A percentile compares a stretch with the other conserved stretches of the same genome.
Conservation (phyloP, 139 green algal genomes). For the Picochlorum sp. region DNA sequence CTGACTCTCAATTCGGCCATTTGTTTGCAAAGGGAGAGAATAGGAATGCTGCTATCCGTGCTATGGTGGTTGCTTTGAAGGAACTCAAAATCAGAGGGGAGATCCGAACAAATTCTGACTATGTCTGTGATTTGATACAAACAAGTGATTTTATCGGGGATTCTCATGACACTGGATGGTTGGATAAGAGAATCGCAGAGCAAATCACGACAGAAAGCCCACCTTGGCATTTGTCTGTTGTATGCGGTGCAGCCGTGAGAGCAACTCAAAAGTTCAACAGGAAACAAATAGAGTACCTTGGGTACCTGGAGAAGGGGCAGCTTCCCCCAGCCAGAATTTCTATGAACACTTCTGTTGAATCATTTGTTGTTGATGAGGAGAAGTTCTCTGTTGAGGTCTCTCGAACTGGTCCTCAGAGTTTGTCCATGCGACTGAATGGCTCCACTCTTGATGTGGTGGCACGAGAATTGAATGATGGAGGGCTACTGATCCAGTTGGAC, state of each 20-base stretch:
- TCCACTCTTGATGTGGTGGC: constrained; percentile 67
- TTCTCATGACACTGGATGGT: constrained; percentile 89
- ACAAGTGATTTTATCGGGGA: constrained; percentile 60
- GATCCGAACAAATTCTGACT: constrained; percentile 88
- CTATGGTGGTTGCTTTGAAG: constrained; percentile 90
- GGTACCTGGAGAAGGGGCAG: constrained; percentile 89
- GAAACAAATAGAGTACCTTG: constrained; percentile 75
- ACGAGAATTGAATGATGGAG: constrained; percentile 82
- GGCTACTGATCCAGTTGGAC: constrained; percentile 88
- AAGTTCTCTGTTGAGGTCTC: constrained; percentile 74
- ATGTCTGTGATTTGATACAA: constrained; percentile 78
- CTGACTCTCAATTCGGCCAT: constrained; percentile 96
- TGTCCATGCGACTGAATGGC: constrained; percentile 46
- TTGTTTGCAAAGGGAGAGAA: constrained; percentile 87
- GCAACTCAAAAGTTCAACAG: constrained; percentile 34
- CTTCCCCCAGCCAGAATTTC: constrained; percentile 74
- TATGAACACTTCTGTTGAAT: constrained; percentile 52
- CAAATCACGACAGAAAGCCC: constrained; percentile 61
- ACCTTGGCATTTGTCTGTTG: constrained; percentile 85
- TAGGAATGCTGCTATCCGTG: constrained; percentile 68
- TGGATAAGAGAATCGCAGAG: constrained; percentile 86
- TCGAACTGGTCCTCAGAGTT: constrained; percentile 31
- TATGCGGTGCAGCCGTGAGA: constrained; percentile 65
- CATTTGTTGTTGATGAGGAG: constrained; percentile 46
- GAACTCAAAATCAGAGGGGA: constrained; percentile 84